Percentiles rank a stretch among this genome's conserved stretches.
Evolutionary conservation across 345 rosid species (phyloP).

Genomic region (Clarkia xantiana): DNA sequence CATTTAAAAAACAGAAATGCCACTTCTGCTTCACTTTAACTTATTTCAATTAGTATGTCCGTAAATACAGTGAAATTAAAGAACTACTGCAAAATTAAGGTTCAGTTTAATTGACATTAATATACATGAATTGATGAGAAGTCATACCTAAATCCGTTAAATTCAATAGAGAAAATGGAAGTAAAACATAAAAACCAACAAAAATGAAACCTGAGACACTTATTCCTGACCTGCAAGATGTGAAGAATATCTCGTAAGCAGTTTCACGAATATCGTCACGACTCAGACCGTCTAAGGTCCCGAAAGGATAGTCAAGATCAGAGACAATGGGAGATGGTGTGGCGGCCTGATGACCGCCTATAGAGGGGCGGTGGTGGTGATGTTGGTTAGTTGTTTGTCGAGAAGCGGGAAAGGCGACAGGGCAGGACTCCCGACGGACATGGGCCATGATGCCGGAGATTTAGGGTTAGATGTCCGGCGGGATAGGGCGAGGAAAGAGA

Average conservation of each 20-base stretch:
- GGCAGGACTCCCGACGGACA: constrained; percentile 36
- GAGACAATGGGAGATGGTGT: constrained; percentile 3
- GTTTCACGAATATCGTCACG: constrained; percentile 58
- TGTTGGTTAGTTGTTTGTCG: constrained; percentile 9
- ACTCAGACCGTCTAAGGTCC: constrained; percentile 42
- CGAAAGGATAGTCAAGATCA: constrained; percentile 67
- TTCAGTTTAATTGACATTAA: no score
- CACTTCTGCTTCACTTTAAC: no score
- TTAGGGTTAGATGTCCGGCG: constrained; percentile 22
- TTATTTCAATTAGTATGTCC: no score
- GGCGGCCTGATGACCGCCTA: background rate
- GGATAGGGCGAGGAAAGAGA: constrained; percentile 22
- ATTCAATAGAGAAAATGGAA: no score
- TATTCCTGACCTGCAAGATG: constrained; percentile 65
- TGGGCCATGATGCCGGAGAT: constrained; percentile 8
- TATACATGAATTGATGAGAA: no score
- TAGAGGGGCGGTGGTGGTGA: constrained; percentile 6
- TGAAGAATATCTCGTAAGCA: constrained; percentile 87
- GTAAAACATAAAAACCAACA: no score
- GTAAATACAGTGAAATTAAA: no score
- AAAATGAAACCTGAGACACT: no score
- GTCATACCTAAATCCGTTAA: no score
- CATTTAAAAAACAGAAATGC: no score
- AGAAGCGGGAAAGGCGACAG: constrained; percentile 22
- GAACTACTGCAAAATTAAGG: no score